Base-by-base conservation (phyloP, 495 filamentous ascomycete genomes). In the Entonaema liquescens region DNA sequence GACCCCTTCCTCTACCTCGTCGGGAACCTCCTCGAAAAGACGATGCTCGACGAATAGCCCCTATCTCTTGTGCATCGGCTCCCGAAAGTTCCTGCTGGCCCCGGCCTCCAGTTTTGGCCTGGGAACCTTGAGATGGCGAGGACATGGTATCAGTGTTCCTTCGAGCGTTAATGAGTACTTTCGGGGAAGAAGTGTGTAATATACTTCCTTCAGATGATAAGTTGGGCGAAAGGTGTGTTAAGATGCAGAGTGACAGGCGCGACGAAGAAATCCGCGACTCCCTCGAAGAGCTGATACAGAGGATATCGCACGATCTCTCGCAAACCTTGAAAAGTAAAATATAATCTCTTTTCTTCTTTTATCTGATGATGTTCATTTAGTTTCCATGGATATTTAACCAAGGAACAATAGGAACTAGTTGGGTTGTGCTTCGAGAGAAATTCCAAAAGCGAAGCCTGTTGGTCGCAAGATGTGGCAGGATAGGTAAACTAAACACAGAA, bases 371-470 rank as follows among this genome's bases (percentile, higher is more conserved):
- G 2, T 40, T 62, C 7, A 26, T 40, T 62, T 5, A 26, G 15
- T 3, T 65, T 26, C 62, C 62, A 62, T 62, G 33, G 42, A 52
- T 15, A 53, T 28, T 40, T 19, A 19, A 17, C 12, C 12, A 52
- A 31, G 17, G 23, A 35, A 13, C 1, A 62, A 21, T 9, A n/a
- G 38, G 23, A 8, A 25, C 40, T 17, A 15, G 13, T 26, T 38
- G n/a, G 23, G 44, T 17, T 52, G 38, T 59, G 35, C 26, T 31
- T 21, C 33, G 50, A 54, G 9, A 40, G 17, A 53, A 52, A 63
- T 58, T 23, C 42, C 52, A 62, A 53, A 26, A 62, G 28, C 33
- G 31, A 65, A 55, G 36, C 47, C 28, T 58, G 55, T 58, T 59
- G 26, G 47, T 49, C 12, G 42, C 8, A 36, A 60, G 56, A 53